Base-by-base conservation (phyloP, 1,139 yeast species). In the Geotrichum histeridarum region DNA sequence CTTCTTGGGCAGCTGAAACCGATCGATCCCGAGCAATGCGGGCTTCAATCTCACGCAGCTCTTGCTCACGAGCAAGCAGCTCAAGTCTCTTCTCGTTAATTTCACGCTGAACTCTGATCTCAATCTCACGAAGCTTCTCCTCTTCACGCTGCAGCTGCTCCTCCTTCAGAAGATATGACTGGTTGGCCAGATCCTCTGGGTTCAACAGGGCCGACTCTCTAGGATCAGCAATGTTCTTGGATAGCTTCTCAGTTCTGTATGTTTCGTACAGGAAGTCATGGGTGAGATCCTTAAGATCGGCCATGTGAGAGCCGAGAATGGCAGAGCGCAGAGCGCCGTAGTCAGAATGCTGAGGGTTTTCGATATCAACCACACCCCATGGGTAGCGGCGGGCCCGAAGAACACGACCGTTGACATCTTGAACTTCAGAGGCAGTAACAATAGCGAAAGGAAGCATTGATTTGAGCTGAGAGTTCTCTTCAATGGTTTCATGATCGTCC, bases 231-330 rank as follows among this genome's bases (percentile, higher is more conserved):
- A 58, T 54, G 42, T 53, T 52, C 42, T 54, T 61, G 30, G 87
- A 85, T 62, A 90, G 78, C 46, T 94, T 82, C 65, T 86, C 95
- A 4, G 97, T 87, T 77, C 98, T 84, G 70, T 90, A 91, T 57
- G 84, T 84, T 70, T 91, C 98, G 69, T 91, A 91, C 60, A 90
- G 74, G 66, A 88, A 83, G 69, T 90, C 96, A 67, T 89, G 96
- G 33, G 97, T 91, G 67, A 83, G 82, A 66, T 90, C 96, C 72
- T 89, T 90, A 71, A 91, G 79, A 68, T 91, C 97, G 66, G 84
- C 87, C 66, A 90, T 76, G 68, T 91, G 97, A 6, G 95, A 81
- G 50, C 93, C 90, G 63, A 91, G 78, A 50, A 91, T 71, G 2
- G 91, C 88, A 54, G 88, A 83, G 67, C 88, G 84, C 64, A 91